A percentile compares a stretch with the other conserved stretches of the same genome.
Evolutionary conservation across 202 grass and related monocot genomes (phyloP).

Genomic region (Hordeum pubiflorum): DNA sequence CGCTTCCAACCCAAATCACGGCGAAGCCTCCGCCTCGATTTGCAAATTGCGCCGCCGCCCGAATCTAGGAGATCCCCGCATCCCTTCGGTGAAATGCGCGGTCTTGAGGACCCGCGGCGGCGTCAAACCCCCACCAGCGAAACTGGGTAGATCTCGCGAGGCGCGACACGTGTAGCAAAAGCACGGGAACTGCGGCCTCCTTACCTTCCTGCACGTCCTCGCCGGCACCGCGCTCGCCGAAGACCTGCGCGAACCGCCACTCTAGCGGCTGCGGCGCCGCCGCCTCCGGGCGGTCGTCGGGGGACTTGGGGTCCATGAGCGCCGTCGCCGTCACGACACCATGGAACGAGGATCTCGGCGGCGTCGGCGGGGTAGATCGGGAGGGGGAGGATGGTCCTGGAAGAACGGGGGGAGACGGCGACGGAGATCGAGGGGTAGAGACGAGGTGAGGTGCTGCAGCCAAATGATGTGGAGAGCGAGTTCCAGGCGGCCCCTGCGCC

Average conservation of each 20-base stretch:
- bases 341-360: slow-evolving; percentile 15
- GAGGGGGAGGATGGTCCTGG: neutral
- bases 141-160: slow-evolving; percentile 35
- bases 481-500: neutral
- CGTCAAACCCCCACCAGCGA: neutral
- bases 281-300: slow-evolving; percentile 42
- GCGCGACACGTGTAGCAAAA: neutral
- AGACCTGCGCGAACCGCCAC: slow-evolving; percentile 84
- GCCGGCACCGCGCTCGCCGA: slow-evolving; percentile 66
- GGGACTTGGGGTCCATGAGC: slow-evolving; percentile 55
- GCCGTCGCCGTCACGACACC: slow-evolving; percentile 35
- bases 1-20: neutral
- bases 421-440: slow-evolving; percentile 27
- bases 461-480: slow-evolving; percentile 1
- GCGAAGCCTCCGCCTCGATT: neutral
- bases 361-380: neutral
- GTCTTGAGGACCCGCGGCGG: neutral
- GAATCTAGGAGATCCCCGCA: slow-evolving; percentile 9
- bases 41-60: neutral
- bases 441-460: slow-evolving; percentile 21
- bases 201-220: slow-evolving; percentile 91
- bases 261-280: slow-evolving; percentile 34
- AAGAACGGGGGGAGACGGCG: slow-evolving; percentile 3
- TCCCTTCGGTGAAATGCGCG: slow-evolving; percentile 1
- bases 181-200: neutral